Base-by-base conservation (phyloP, 2,329 filamentous ascomycete genomes). In the Monilinia aucupariae region DNA sequence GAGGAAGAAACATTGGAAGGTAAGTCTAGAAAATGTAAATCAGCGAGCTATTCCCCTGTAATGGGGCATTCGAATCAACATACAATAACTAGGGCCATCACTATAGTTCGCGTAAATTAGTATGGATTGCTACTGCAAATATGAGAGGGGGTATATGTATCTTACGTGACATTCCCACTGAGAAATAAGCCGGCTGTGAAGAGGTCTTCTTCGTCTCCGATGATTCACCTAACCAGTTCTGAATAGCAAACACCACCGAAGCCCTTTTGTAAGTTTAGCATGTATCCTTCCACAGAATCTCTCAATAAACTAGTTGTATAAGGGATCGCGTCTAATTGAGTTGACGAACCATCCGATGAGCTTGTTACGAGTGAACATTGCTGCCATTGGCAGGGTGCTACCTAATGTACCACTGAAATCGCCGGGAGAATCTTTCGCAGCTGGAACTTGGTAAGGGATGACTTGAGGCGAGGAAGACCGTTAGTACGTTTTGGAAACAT, bases 361-460 rank as follows among this genome's bases (percentile, higher is more conserved):
- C 82, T 90, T 89, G 79, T 96, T 96, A 69, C 92, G 84, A 71
- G 89, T 94, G 75, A 96, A 94, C 82, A 96, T 96, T 67, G 92
- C 92, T 64, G 91, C 92, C 93, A 97, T 97, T 64, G 93, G 93
- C 73, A 97, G 81, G 43, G 92, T 96, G 73, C 88, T 93, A 34
- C 82, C 79, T 62, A 87, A 73, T 34, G 81, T 91, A 76, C 89
- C 88, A 60, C 85, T 81, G 76, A 96, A 83, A 73, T 96, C 92
- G 64, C 76, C 76, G 68, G 83, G 79, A 66, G 79, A 82, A 71
- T 85, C 83, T 71, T 87, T 85, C 70, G 84, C 80, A 55, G 82
- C 79, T 50, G 91, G 91, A 70, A 89, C 88, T 76, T 91, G 85
- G 76, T 94, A 97, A 65, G 92, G 92, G 71, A 97, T 90, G 74